These are phyloP conservation scores for Malassezia yamatoensis DNA, from an alignment of 1,284 basidiomycete species.

Conservation along the genomic window DNA sequence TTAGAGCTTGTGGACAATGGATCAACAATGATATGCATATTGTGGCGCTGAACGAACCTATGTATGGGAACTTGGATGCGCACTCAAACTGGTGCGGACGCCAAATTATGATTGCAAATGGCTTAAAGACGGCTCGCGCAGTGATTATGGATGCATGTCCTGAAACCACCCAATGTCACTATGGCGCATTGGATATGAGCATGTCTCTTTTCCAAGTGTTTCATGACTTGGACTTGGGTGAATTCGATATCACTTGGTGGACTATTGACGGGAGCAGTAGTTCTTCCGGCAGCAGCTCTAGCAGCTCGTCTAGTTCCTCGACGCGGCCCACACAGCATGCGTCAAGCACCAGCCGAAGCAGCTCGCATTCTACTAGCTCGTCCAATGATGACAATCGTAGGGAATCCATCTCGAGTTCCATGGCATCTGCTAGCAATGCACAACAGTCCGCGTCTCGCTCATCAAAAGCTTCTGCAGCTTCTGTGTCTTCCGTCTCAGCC, in stretches of 20 bases:
- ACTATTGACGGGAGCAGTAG: constrained; percentile 4
- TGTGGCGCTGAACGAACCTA: constrained; percentile 38
- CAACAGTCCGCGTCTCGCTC: constrained; percentile 22
- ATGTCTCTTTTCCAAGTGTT: constrained; percentile 35
- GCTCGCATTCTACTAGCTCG: constrained; percentile 2
- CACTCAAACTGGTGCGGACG: constrained; percentile 31
- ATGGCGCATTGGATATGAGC: constrained; percentile 39
- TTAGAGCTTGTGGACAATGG: constrained; percentile 29
- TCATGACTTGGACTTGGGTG: constrained; percentile 21
- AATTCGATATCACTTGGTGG: constrained; percentile 40
- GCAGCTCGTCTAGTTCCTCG: not conserved
- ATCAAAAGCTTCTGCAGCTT: constrained; percentile 23
- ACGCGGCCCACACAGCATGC: no score
- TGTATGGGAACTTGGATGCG: constrained; percentile 28
- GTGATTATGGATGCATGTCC: constrained; percentile 36
- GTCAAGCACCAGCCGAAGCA: not conserved
- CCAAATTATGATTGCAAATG: constrained; percentile 33
- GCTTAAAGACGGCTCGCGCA: constrained; percentile 26
- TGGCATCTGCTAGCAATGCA: not conserved
- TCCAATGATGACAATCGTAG: not conserved
- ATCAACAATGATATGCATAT: constrained; percentile 26
- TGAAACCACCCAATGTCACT: constrained; percentile 30
- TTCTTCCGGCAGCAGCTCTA: constrained; percentile 6
- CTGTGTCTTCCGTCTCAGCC: constrained; percentile 18
- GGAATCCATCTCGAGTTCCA: not conserved